These are phyloP conservation scores for Thecaphora frezii DNA, from an alignment of 1,284 basidiomycete genomes.

Conservation along the genomic window DNA sequence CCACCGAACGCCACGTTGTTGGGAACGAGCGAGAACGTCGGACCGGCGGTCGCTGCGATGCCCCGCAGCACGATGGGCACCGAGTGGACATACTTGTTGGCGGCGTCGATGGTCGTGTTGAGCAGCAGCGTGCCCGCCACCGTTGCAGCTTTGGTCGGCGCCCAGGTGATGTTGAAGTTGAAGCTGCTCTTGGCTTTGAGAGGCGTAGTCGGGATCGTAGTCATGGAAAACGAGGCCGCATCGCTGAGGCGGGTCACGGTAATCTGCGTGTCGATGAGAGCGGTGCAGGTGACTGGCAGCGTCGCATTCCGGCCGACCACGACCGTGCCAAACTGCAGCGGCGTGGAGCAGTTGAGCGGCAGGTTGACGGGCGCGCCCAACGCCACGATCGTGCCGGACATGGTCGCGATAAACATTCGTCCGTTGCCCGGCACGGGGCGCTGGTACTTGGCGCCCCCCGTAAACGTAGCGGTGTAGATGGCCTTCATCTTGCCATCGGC, in stretches of 20 bases:
- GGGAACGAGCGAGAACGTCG: conserved; percentile 6
- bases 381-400: conserved; percentile 1
- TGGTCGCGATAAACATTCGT: conserved; percentile 7
- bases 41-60: conserved; percentile 1
- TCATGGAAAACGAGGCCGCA: background rate
- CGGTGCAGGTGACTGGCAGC: conserved; percentile 4
- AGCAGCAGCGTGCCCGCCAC: conserved; percentile 6
- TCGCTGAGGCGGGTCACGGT: background rate
- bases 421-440: conserved; percentile 13
- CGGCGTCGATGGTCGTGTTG: background rate
- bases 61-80: conserved; percentile 11
- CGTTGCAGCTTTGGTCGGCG: conserved; percentile 2
- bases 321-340: conserved; percentile 6
- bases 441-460: conserved; percentile 7
- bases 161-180: conserved; percentile 13
- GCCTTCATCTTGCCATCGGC: conserved; percentile 8
- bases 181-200: conserved; percentile 4
- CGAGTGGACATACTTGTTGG: conserved; percentile 3
- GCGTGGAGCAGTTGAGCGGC: conserved; percentile 11
- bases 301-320: conserved; percentile 2
- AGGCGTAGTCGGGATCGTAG: conserved; percentile 1
- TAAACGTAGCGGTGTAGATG: conserved; percentile 6
- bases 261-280: conserved; percentile 5
- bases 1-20: conserved; percentile 15
- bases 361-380: conserved; percentile 15